These are phyloP conservation scores for Marasmius sp. DNA, from an alignment of 1,284 basidiomycete species.

Conservation along the genomic window DNA sequence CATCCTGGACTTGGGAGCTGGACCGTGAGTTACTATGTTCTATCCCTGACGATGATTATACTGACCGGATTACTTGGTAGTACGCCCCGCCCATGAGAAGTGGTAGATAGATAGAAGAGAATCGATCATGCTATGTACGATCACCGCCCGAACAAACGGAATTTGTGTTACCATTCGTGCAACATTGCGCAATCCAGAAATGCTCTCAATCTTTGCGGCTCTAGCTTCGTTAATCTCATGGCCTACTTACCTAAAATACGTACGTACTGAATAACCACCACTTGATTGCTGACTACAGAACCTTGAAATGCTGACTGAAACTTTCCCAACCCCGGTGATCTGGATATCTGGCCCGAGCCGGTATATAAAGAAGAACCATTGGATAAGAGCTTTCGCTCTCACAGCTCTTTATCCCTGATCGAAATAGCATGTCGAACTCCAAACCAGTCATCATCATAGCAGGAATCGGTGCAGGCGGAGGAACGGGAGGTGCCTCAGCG, in stretches of 20 bases:
- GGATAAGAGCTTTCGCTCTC: too few relatives aligned
- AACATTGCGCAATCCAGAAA: too few relatives aligned
- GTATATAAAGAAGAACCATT: too few relatives aligned
- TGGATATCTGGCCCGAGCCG: too few relatives aligned
- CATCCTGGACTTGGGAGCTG: conserved; percentile 53
- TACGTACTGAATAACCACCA: too few relatives aligned
- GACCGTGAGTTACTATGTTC: conserved; percentile 30
- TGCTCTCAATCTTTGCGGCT: too few relatives aligned
- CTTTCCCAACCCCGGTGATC: too few relatives aligned
- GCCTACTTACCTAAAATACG: too few relatives aligned
- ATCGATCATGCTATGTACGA: neutral
- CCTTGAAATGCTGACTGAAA: too few relatives aligned
- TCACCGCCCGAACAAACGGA: neutral
- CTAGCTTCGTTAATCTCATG: too few relatives aligned
- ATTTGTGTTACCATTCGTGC: neutral
- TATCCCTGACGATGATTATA: neutral
- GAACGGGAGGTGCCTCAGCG: conserved; percentile 69
- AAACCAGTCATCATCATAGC: conserved; percentile 26
- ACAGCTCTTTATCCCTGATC: neutral
- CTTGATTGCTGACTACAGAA: too few relatives aligned
- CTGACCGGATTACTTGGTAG: conserved; percentile 18
- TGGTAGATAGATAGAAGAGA: conserved; percentile 30
- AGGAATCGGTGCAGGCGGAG: conserved; percentile 48
- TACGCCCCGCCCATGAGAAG: conserved; percentile 46
- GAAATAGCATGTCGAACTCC: conserved; percentile 2